These are phyloP conservation scores for Aureobasidium zeae DNA, from an alignment of 2,329 filamentous ascomycete species.

Conservation along the genomic window DNA sequence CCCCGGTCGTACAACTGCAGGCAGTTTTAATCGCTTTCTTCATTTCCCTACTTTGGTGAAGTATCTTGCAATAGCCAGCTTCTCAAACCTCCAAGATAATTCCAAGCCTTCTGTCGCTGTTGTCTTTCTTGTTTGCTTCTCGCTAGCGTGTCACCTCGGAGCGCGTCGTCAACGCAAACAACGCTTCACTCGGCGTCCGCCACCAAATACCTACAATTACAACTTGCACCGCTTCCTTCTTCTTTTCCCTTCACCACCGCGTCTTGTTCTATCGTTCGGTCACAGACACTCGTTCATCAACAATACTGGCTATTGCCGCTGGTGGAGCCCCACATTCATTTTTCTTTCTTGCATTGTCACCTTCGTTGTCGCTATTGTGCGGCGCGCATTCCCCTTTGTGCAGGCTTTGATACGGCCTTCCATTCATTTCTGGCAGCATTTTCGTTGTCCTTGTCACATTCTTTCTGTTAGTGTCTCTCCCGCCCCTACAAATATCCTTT, in stretches of 20 bases:
- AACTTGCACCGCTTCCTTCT: not conserved
- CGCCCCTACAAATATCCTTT: not conserved
- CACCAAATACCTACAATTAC: not conserved
- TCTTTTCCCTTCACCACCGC: not conserved
- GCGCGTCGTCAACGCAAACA: slow-evolving; percentile 12
- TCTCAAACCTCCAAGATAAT: not conserved
- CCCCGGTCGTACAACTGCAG: slow-evolving; percentile 10
- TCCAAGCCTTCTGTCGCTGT: not conserved
- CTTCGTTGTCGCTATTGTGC: slow-evolving; percentile 12
- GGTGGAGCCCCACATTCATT: slow-evolving; percentile 8
- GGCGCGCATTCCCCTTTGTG: slow-evolving; percentile 6
- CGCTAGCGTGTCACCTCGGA: too few relatives aligned
- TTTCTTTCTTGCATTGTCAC: not conserved
- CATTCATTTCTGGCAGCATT: slow-evolving; percentile 3
- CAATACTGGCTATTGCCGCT: slow-evolving; percentile 10
- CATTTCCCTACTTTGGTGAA: slow-evolving; percentile 3
- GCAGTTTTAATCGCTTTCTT: slow-evolving; percentile 10
- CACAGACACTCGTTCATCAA: slow-evolving; percentile 4
- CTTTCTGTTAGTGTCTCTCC: not conserved
- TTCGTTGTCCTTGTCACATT: too few relatives aligned
- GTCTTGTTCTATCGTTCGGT: slow-evolving; percentile 3
- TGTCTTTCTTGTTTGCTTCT: slow-evolving; percentile 9
- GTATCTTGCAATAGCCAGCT: slow-evolving; percentile 1
- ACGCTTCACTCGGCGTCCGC: slow-evolving; percentile 3
- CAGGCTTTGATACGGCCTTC: not conserved